Conservation (phyloP, 2,329 filamentous ascomycete genomes). For the Colletotrichum ledebouriae region DNA sequence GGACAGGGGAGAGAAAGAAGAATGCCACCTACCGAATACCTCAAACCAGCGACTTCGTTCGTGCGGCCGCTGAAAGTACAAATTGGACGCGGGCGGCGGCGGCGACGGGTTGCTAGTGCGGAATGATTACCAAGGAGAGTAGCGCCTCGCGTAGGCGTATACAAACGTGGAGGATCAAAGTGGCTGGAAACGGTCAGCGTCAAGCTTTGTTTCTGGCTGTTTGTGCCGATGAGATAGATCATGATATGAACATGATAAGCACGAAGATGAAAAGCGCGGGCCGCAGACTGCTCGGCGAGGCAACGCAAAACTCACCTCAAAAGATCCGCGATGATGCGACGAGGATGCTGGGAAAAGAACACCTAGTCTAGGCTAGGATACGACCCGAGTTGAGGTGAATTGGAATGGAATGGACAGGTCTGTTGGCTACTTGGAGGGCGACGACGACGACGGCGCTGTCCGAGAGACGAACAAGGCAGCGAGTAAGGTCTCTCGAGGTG, state of each 20-base stretch:
- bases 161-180: constrained; percentile 19
- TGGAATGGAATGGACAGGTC: background rate
- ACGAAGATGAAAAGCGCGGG: constrained; percentile 18
- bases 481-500: background rate
- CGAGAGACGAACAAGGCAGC: no score
- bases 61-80: constrained; percentile 29
- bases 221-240: constrained; percentile 20
- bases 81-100: background rate
- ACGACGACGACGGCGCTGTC: background rate
- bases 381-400: constrained; percentile 18
- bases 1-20: constrained; percentile 35
- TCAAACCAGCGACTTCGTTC: constrained; percentile 12
- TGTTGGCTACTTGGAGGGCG: background rate
- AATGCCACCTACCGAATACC: constrained; percentile 31
- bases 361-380: constrained; percentile 7
- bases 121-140: constrained; percentile 10
- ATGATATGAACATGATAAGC: constrained; percentile 20
- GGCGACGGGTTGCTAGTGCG: constrained; percentile 3
- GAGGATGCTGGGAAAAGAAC: constrained; percentile 27
- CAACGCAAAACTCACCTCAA: constrained; percentile 31
- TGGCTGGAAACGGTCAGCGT: constrained; percentile 30
- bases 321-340: constrained; percentile 3
- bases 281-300: constrained; percentile 5
- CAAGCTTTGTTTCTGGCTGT: constrained; percentile 16
- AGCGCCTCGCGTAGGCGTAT: background rate